phyloP scores from a whole-genome alignment of 257 asterid genomes.

The Jasminum sambac region DNA sequence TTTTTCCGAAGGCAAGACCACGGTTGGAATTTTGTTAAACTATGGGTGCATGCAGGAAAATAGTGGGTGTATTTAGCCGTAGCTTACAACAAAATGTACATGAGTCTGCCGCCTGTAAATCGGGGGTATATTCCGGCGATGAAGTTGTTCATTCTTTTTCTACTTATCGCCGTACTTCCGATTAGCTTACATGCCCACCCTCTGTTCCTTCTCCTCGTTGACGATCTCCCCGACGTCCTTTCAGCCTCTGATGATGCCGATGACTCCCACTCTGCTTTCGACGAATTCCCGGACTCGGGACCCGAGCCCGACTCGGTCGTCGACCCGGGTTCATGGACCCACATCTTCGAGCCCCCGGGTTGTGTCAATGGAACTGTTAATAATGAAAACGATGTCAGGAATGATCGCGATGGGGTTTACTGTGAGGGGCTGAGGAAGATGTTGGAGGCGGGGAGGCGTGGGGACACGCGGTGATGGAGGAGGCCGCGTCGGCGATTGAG shows the following conservation, averaged over 20 bases:
- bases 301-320: conserved; percentile 69
- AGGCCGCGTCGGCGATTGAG: conserved; percentile 72
- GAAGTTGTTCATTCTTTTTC: conserved; percentile 29
- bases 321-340: conserved; percentile 98
- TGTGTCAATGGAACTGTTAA: conserved; percentile 16
- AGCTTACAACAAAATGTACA: neutral
- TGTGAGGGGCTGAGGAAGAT: conserved; percentile 65
- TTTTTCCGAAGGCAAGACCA: too few relatives aligned
- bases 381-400: conserved; percentile 22
- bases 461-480: conserved; percentile 79
- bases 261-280: conserved; percentile 56
- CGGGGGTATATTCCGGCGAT: conserved; percentile 4
- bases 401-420: conserved; percentile 41
- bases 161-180: conserved; percentile 51
- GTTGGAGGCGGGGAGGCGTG: conserved; percentile 68
- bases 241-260: conserved; percentile 38
- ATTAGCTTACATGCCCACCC: conserved; percentile 59
- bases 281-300: conserved; percentile 71
- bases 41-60: too few relatives aligned
- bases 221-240: conserved; percentile 68
- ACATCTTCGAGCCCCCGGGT: conserved; percentile 65
- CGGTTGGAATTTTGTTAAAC: too few relatives aligned
- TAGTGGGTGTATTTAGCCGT: too few relatives aligned
- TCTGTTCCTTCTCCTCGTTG: conserved; percentile 69
- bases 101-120: neutral